A percentile compares a stretch with the other conserved stretches of the same genome.
These are phyloP conservation scores for Lactarius trivialis DNA, from an alignment of 768 basidiomycete species.

Conservation along the genomic window DNA sequence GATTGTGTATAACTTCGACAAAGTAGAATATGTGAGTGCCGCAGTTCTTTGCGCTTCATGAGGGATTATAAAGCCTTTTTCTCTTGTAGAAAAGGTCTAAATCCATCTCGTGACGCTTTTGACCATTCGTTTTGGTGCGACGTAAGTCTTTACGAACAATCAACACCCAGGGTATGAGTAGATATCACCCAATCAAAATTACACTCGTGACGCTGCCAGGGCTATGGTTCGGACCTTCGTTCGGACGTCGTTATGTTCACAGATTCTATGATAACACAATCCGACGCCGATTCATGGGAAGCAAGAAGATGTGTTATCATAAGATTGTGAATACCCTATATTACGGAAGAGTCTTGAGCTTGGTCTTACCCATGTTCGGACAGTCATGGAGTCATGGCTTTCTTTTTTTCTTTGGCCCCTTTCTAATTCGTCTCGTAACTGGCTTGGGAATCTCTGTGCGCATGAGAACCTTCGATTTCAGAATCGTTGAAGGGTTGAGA, in stretches of 20 bases:
- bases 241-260: not conserved
- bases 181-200: not conserved
- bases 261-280: not conserved
- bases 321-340: too few relatives aligned
- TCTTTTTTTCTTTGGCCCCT: too few relatives aligned
- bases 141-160: not conserved
- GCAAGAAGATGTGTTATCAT: too few relatives aligned
- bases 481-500: slow-evolving; percentile 71
- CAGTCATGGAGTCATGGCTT: too few relatives aligned
- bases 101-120: slow-evolving; percentile 11
- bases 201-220: not conserved
- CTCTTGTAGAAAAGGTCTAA: slow-evolving; percentile 35
- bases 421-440: too few relatives aligned
- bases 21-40: slow-evolving; percentile 72
- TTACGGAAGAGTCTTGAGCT: too few relatives aligned
- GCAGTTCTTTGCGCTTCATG: not conserved
- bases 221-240: not conserved
- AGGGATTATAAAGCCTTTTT: not conserved
- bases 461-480: slow-evolving; percentile 41
- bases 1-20: slow-evolving; percentile 81
- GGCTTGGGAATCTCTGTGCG: slow-evolving; percentile 56
- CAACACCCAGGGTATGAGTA: not conserved
- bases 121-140: not conserved
- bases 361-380: too few relatives aligned
- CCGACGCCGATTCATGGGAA: not conserved